Evolutionary conservation across 2,329 filamentous ascomycete species (phyloP), one percentile per base, ranked within the genome.

Genomic region (Fusarium duplospermum): DNA sequence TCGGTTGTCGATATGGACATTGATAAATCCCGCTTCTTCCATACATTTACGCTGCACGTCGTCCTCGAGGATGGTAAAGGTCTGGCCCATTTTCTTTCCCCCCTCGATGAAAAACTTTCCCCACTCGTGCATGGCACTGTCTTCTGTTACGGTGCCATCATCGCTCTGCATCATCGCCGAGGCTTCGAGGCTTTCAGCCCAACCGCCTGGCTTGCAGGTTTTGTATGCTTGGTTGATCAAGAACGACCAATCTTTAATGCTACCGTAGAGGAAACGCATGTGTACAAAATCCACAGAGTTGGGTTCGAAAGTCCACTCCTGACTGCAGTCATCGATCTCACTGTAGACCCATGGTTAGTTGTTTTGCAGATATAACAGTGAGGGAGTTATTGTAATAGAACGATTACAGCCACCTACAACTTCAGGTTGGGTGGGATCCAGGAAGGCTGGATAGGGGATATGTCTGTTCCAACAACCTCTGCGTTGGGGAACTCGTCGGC

Each of bases 371-470:
- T 4, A 29, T 27, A 8, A 4, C 7, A 14, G 31, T 35, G 27
- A 31, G 11, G 16, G 22, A 29, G 6, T 6, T 5, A 38, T 20
- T 18, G 10, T 16, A 10, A 16, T 24, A 24, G 22, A 14, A 33
- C 31, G 5, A 36, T 38, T 27, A 18, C 7, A 24, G 33, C 7
- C 35, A 40, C 68, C 50, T 16, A 70, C 68, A 67, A 71, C 33
- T 70, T 56, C 6, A 71, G 62, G 6, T 71, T 71, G 1, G 69
- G 62, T 4, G 67, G 69, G 31, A 71, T 29, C 69, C 69, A 71
- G 2, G 62, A 54, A 3, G 69, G 69, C 73, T 90, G 89, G 18
- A 89, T 88, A 2, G 88, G 87, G n/a, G 86, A 88, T 10, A 90
- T 84, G 76, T 90, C 88, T 6, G 86, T 88, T 52, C 88, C 88